A percentile compares a stretch with the other conserved stretches of the same genome.
Evolutionary conservation across 345 rosid species (phyloP).

Genomic region (Excoecaria cochinchinensis): DNA sequence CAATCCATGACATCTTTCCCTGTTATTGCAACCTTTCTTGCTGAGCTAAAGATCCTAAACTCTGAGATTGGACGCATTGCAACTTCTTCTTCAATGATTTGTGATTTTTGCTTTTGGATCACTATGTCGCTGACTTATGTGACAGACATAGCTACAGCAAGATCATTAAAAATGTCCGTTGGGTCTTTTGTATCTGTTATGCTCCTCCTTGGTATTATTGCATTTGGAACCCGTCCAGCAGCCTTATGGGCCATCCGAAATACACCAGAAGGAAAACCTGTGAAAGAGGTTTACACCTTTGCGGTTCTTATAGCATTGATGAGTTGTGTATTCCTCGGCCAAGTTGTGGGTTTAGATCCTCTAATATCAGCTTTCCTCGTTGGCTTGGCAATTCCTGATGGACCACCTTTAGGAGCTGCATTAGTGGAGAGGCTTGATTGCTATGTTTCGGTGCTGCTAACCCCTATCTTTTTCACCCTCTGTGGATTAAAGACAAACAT

Average conservation of each 20-base stretch:
- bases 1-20: constrained; percentile 41
- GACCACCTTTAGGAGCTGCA: constrained; percentile 41
- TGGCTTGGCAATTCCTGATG: constrained; percentile 41
- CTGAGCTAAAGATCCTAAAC: constrained; percentile 39
- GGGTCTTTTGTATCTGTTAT: constrained; percentile 18
- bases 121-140: constrained; percentile 15
- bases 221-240: constrained; percentile 31
- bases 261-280: constrained; percentile 37
- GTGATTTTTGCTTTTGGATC: constrained; percentile 13
- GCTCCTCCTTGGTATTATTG: constrained; percentile 10
- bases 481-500: constrained; percentile 32
- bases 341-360: constrained; percentile 30
- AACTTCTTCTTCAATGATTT: constrained; percentile 29
- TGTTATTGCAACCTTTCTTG: constrained; percentile 32
- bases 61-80: constrained; percentile 49
- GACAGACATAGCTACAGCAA: neutral
- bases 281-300: constrained; percentile 36
- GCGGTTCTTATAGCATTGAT: constrained; percentile 25
- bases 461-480: constrained; percentile 35
- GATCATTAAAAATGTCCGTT: constrained; percentile 4
- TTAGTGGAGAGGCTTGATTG: constrained; percentile 38
- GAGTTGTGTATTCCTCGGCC: constrained; percentile 30
- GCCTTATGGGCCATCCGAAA: constrained; percentile 30
- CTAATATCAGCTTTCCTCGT: constrained; percentile 26
- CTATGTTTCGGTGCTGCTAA: constrained; percentile 25